A percentile compares a stretch with the other conserved stretches of the same genome.
These are phyloP conservation scores for Neurospora sublineolata DNA, from an alignment of 495 filamentous ascomycete genomes.

Conservation along the genomic window DNA sequence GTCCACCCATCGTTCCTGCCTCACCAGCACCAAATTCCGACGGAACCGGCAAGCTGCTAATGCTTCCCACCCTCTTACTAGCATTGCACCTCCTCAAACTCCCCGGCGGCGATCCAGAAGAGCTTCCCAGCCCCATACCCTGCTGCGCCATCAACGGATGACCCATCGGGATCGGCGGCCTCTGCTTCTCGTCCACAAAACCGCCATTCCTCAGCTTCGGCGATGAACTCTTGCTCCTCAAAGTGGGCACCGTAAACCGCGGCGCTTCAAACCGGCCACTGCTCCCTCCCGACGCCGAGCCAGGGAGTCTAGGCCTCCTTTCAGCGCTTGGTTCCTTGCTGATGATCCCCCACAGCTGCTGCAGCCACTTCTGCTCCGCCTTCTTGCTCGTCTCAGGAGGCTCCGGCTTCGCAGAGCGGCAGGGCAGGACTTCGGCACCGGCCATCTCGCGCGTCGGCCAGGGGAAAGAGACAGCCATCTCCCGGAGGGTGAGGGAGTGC, in stretches of 20 bases:
- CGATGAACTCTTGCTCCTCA: not conserved
- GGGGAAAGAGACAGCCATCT: conserved; percentile 26
- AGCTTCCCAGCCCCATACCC: not conserved
- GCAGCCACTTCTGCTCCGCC: conserved; percentile 24
- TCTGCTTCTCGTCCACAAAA: not conserved
- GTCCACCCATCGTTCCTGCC: not conserved
- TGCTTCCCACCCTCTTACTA: not conserved
- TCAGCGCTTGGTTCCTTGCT: conserved; percentile 6
- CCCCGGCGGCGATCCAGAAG: not conserved
- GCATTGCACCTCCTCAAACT: conserved; percentile 15
- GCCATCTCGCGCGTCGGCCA: conserved; percentile 28
- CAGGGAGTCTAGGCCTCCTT: not conserved
- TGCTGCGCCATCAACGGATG: not conserved
- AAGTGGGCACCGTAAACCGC: conserved; percentile 9
- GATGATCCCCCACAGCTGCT: conserved; percentile 18
- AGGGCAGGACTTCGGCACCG: conserved; percentile 24
- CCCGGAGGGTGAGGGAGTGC: conserved; percentile 15
- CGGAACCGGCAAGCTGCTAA: not conserved
- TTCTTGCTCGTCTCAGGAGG: not conserved
- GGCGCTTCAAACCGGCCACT: conserved; percentile 16
- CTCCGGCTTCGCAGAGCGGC: conserved; percentile 22
- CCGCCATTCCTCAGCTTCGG: not conserved
- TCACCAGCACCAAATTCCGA: not conserved
- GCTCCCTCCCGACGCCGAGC: not conserved
- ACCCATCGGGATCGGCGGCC: not conserved